Percentiles rank a stretch among this genome's conserved stretches.
These are phyloP conservation scores for Sordaria brevicollis DNA, from an alignment of 495 filamentous ascomycete genomes.

Conservation along the genomic window DNA sequence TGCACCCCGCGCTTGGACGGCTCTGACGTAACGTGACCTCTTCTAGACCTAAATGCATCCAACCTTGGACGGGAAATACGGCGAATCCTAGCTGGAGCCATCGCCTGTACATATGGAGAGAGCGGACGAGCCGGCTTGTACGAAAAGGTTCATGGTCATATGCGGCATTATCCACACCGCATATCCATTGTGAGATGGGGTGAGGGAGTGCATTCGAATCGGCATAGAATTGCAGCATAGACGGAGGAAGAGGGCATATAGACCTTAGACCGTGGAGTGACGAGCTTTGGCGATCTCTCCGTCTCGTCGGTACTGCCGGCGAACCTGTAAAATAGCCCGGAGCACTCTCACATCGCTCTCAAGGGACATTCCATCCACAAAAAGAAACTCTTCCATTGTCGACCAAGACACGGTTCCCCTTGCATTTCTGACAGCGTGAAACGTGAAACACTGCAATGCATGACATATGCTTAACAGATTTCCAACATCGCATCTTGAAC, in stretches of 20 bases:
- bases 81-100: slow-evolving; percentile 13
- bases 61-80: slow-evolving; percentile 7
- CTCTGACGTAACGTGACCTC: slow-evolving; percentile 1
- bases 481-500: neutral
- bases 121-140: slow-evolving; percentile 16
- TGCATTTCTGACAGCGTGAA: neutral
- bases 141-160: slow-evolving; percentile 15
- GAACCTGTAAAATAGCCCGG: slow-evolving; percentile 22
- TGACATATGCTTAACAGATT: neutral
- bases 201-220: slow-evolving; percentile 21
- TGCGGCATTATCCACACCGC: slow-evolving; percentile 13
- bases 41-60: slow-evolving; percentile 19
- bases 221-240: slow-evolving; percentile 27
- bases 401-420: neutral
- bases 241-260: slow-evolving; percentile 21
- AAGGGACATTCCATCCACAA: slow-evolving; percentile 17
- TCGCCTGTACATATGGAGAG: slow-evolving; percentile 21
- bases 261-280: slow-evolving; percentile 25
- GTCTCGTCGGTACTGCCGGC: slow-evolving; percentile 22
- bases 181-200: slow-evolving; percentile 11
- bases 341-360: slow-evolving; percentile 16
- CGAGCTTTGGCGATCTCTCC: slow-evolving; percentile 17
- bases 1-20: neutral
- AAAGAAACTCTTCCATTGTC: slow-evolving; percentile 16
- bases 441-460: neutral